These are phyloP conservation scores for Trichophyton mentagrophytes DNA, from an alignment of 2,329 filamentous ascomycete genomes.

Conservation along the genomic window DNA sequence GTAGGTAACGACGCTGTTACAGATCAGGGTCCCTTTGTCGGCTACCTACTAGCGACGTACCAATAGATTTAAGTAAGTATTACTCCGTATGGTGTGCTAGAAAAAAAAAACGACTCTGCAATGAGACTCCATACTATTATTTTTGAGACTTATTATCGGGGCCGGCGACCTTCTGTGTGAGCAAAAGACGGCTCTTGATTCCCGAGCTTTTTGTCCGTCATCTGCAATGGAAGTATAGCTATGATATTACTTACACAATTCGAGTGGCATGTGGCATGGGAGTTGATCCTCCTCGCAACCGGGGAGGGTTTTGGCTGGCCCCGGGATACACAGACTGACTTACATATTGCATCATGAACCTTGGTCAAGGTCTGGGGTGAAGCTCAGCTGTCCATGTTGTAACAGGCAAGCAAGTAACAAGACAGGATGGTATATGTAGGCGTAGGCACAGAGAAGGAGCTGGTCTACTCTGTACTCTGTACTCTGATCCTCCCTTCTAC, in stretches of 20 bases:
- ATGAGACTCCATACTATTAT: too few relatives aligned
- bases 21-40: background rate
- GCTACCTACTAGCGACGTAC: background rate
- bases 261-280: background rate
- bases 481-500: background rate
- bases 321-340: background rate
- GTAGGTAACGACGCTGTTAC: background rate
- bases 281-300: background rate
- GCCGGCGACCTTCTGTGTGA: too few relatives aligned
- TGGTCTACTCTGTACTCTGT: background rate
- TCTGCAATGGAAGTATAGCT: background rate
- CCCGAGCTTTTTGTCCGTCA: background rate
- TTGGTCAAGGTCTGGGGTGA: background rate
- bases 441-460: background rate
- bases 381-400: constrained; percentile 1
- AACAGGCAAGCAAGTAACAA: background rate
- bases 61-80: background rate
- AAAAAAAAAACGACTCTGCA: background rate
- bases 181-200: too few relatives aligned
- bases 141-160: too few relatives aligned
- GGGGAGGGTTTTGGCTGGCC: background rate
- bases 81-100: background rate
- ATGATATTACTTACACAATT: background rate
- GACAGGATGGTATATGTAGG: too few relatives aligned
- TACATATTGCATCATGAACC: background rate